Percentiles rank a stretch among this genome's conserved stretches.
Conservation (phyloP, 257 asterid genomes). For the Nicotiana tomentosiformis region DNA sequence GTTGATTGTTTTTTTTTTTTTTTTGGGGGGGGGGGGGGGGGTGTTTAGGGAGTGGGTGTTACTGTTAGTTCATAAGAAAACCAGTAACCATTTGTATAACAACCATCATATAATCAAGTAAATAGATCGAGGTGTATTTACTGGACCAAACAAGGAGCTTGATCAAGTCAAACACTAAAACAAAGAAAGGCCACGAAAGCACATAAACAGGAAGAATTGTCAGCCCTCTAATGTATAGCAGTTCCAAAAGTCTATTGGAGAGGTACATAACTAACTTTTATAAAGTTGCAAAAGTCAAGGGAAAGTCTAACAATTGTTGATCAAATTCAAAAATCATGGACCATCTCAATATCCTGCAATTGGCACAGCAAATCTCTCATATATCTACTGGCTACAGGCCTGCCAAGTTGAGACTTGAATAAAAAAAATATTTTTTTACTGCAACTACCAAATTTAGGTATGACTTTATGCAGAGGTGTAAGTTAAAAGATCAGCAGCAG, state of each 20-base stretch:
- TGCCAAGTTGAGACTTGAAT: not conserved
- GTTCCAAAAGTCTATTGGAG: not conserved
- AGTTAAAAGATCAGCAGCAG: not conserved
- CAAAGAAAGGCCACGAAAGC: not conserved
- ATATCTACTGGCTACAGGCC: not conserved
- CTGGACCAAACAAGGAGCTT: not conserved
- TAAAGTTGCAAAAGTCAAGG: not conserved
- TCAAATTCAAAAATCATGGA: not conserved
- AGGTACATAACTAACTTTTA: not conserved
- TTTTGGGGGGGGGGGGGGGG: no score
- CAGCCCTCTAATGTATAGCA: not conserved
- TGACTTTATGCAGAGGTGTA: not conserved
- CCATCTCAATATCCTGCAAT: not conserved
- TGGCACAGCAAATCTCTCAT: not conserved
- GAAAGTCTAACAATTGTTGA: not conserved
- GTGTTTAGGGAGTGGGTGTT: no score
- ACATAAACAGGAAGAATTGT: not conserved
- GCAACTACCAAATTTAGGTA: not conserved
- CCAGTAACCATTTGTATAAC: no score
- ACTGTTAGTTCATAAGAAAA: no score
- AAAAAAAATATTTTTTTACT: not conserved
- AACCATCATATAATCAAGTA: not conserved
- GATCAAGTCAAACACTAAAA: not conserved
- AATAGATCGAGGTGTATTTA: not conserved
- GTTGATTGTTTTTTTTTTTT: no score